Evolutionary conservation across 2,329 filamentous ascomycete species (phyloP), one percentile per base, ranked within the genome.

Genomic region (Trichoderma atrobrunneum): DNA sequence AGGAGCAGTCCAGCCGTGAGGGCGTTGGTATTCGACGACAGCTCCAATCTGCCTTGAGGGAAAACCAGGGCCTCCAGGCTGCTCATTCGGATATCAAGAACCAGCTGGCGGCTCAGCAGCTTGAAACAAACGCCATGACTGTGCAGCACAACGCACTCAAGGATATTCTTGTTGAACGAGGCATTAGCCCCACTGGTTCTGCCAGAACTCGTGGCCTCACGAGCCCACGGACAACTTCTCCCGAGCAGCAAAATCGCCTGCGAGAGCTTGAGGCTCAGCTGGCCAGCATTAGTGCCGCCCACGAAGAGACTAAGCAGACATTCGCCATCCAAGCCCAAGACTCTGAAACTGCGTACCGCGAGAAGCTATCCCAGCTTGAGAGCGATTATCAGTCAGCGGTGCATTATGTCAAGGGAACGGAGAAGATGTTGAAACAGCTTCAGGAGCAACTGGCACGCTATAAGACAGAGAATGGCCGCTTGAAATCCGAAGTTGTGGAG

Each of bases 391-490:
- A 98, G 81, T 97, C 96, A 56, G 95, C 96, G 18, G 95, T 98
- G 64, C 96, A 98, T 82, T 99, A 99, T 79, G 93, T 99, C 76
- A 97, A 97, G 82, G 96, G 96, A 72, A 98, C 96, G 1, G 96
- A 99, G 83, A 98, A 98, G 87, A 98, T 99, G 94, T 89, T 99
- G 63, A 95, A 96, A 82, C 95, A 97, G 81, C 95, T 99, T 87
- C 98, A 98, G 85, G 94, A 98, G 78, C 96, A 99, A 83, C 87
- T 99, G n/a, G 87, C 92, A 70, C 93, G 94, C 72, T 96, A 97
- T 83, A 98, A 98, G 87, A 84, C 90, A 14, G 92, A 96, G 73
- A 98, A 98, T 78, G 85, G 87, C 21, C 92, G 92, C 73, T 86
- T 99, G 54, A 95, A 96, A 81, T 88, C 90, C 61, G 94, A 98